These are phyloP conservation scores for Ophiosphaerella narmari DNA, from an alignment of 2,329 filamentous ascomycete genomes.

Conservation along the genomic window DNA sequence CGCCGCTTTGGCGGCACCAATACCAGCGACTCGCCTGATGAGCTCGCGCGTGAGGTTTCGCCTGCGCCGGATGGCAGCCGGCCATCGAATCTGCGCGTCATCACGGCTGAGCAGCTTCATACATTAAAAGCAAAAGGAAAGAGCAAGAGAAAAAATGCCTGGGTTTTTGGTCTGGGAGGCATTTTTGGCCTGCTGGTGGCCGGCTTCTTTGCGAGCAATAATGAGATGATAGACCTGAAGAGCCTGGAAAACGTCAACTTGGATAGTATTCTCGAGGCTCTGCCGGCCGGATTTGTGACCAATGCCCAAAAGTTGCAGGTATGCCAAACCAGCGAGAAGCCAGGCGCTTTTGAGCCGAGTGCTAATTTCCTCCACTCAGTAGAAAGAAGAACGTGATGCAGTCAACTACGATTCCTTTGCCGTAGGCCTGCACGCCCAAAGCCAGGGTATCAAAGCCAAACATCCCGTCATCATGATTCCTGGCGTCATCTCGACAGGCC, in stretches of 20 bases:
- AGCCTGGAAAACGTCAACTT: constrained; percentile 73
- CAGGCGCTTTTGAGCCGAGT: not conserved
- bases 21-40: constrained; percentile 28
- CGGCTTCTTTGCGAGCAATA: constrained; percentile 85
- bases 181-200: constrained; percentile 89
- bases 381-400: constrained; percentile 85
- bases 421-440: constrained; percentile 79
- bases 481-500: constrained; percentile 93
- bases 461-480: constrained; percentile 97
- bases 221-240: constrained; percentile 80
- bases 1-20: constrained; percentile 41
- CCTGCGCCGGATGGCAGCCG: constrained; percentile 41
- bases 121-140: constrained; percentile 52
- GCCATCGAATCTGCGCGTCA: constrained; percentile 55
- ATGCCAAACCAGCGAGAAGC: constrained; percentile 37
- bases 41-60: constrained; percentile 44
- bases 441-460: constrained; percentile 78
- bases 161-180: constrained; percentile 86
- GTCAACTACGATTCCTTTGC: constrained; percentile 94
- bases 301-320: constrained; percentile 87
- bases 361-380: constrained; percentile 36
- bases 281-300: constrained; percentile 82
- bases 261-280: constrained; percentile 82
- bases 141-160: constrained; percentile 72
- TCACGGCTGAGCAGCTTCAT: constrained; percentile 57